phyloP scores from a whole-genome alignment of 306 rosid genomes.

The Casuarina cunninghamiana region DNA sequence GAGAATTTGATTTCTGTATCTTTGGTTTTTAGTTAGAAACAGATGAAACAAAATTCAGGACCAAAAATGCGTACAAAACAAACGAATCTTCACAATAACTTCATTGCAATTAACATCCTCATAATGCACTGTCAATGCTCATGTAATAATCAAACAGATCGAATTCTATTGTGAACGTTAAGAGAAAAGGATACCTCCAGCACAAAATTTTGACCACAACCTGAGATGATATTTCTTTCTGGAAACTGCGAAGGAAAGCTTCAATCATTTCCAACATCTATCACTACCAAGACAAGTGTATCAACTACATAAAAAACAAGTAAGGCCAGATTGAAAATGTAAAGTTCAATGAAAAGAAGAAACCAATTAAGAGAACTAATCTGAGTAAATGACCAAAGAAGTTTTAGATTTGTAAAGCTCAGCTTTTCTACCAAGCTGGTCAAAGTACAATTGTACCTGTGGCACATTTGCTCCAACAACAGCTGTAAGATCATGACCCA shows the following conservation, averaged over 20 bases:
- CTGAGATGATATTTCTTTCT: constrained; percentile 31
- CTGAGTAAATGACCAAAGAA: background rate
- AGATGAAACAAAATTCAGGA: background rate
- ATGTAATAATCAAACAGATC: background rate
- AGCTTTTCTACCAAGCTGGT: background rate
- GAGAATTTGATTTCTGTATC: background rate
- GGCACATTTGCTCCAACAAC: constrained; percentile 37
- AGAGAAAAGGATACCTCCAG: constrained; percentile 31
- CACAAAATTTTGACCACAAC: constrained; percentile 33
- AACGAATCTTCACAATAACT: background rate
- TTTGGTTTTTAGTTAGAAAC: background rate
- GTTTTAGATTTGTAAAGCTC: background rate
- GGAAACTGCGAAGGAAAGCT: constrained; percentile 27
- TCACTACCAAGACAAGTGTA: background rate
- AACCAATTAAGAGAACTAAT: background rate
- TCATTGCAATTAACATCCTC: background rate
- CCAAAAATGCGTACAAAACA: background rate
- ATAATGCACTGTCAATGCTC: background rate
- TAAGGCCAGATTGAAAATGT: background rate
- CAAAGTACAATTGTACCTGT: constrained; percentile 23
- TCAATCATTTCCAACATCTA: constrained; percentile 16
- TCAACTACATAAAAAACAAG: background rate
- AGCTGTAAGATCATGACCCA: constrained; percentile 35
- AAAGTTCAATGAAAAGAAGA: constrained; percentile 6
- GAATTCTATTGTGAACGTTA: background rate